These are phyloP conservation scores for Lumnitzera racemosa DNA, from an alignment of 345 rosid genomes.

Conservation along the genomic window DNA sequence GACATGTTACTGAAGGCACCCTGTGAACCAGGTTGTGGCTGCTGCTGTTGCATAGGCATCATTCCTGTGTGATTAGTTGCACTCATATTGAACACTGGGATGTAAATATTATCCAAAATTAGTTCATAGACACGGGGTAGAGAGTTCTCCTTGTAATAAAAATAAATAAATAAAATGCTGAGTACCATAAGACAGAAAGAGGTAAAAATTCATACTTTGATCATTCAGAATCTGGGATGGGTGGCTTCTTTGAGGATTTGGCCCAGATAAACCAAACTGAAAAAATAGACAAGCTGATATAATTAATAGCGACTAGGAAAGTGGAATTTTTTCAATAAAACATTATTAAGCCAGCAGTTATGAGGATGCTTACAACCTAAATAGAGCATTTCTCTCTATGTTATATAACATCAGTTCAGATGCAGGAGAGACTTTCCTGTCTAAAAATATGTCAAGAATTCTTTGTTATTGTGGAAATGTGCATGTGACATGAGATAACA, in stretches of 20 bases:
- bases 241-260: constrained; percentile 63
- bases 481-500: too few relatives aligned
- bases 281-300: constrained; percentile 9
- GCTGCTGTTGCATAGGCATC: constrained; percentile 54
- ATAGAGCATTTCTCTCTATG: too few relatives aligned
- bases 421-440: too few relatives aligned
- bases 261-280: constrained; percentile 74
- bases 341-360: not conserved
- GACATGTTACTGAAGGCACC: constrained; percentile 60
- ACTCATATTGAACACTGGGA: constrained; percentile 82
- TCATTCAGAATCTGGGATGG: constrained; percentile 69
- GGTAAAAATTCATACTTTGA: constrained; percentile 43
- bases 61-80: constrained; percentile 51
- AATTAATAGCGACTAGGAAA: constrained; percentile 1
- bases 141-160: not conserved
- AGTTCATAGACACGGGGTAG: not conserved
- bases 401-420: too few relatives aligned
- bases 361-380: not conserved
- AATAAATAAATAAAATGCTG: not conserved
- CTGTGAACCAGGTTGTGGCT: constrained; percentile 50
- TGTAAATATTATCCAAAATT: constrained; percentile 6
- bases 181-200: not conserved
- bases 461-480: too few relatives aligned
- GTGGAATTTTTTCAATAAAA: not conserved
- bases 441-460: too few relatives aligned